Conservation (phyloP, 2,329 filamentous ascomycete species). For the Ustulina deusta region DNA sequence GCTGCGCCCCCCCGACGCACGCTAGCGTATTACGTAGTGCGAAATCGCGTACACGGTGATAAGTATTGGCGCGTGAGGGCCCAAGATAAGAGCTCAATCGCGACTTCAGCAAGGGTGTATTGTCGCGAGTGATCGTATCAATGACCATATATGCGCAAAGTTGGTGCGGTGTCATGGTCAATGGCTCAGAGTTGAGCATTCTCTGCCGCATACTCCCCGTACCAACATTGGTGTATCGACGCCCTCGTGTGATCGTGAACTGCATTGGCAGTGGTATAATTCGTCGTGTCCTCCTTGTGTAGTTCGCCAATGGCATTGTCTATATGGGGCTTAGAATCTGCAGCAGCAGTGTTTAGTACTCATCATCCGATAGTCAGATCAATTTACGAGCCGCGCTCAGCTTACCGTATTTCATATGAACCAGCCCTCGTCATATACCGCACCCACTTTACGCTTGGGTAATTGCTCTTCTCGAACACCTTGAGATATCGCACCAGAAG, state of each 20-base stretch:
- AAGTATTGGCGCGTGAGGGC: background rate
- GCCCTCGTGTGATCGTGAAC: background rate
- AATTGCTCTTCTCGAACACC: constrained; percentile 99
- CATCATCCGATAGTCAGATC: background rate
- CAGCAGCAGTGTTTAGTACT: constrained; percentile 6
- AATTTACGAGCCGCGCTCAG: background rate
- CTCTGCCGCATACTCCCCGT: background rate
- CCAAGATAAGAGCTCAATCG: background rate
- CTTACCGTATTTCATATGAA: constrained; percentile 93
- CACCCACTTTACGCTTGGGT: constrained; percentile 99
- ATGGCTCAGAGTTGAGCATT: background rate
- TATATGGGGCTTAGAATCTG: constrained; percentile 34
- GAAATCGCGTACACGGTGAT: background rate
- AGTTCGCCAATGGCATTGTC: background rate
- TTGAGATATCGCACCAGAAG: constrained; percentile 94
- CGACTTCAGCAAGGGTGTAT: background rate
- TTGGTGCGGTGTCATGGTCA: background rate
- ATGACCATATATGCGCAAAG: background rate
- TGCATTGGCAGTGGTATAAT: background rate
- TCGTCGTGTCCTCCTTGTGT: background rate
- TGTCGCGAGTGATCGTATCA: background rate
- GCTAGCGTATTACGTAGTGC: background rate
- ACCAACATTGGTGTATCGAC: background rate
- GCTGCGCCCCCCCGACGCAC: background rate
- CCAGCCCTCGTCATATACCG: constrained; percentile 98